These are phyloP conservation scores for Trypanosoma melophagium DNA, from an alignment of 208 protist species.

Conservation along the genomic window DNA sequence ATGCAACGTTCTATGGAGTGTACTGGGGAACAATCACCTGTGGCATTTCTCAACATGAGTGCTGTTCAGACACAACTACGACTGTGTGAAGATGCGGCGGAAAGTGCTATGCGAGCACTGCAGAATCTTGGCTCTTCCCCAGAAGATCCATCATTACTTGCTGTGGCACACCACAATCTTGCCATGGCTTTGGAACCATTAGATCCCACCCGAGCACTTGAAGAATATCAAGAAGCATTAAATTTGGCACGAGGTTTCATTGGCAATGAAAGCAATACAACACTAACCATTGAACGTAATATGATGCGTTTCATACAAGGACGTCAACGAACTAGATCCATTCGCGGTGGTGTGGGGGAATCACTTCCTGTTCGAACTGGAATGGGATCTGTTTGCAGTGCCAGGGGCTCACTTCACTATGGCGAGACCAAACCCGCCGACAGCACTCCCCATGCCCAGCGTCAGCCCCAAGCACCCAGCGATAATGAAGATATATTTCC, in stretches of 20 bases:
- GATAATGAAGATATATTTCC: slow-evolving; percentile 68
- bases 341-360: neutral
- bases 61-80: slow-evolving; percentile 84
- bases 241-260: slow-evolving; percentile 40
- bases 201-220: slow-evolving; percentile 52
- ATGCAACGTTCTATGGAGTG: slow-evolving; percentile 78
- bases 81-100: slow-evolving; percentile 73
- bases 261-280: slow-evolving; percentile 55
- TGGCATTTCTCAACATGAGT: slow-evolving; percentile 89
- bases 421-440: neutral
- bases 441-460: neutral
- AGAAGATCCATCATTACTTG: slow-evolving; percentile 79
- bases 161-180: slow-evolving; percentile 89
- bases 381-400: neutral
- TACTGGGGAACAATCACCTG: slow-evolving; percentile 73
- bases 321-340: neutral
- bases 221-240: slow-evolving; percentile 78
- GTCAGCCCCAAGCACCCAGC: neutral
- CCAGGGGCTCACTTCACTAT: too few relatives aligned
- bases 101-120: slow-evolving; percentile 68
- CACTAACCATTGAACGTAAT: slow-evolving; percentile 65
- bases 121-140: slow-evolving; percentile 59
- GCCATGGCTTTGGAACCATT: slow-evolving; percentile 87
- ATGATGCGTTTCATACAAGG: slow-evolving; percentile 61
- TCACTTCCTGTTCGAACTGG: neutral